These are phyloP conservation scores for Xylariomycetidae sp. DNA, from an alignment of 2,329 filamentous ascomycete species.

Conservation along the genomic window DNA sequence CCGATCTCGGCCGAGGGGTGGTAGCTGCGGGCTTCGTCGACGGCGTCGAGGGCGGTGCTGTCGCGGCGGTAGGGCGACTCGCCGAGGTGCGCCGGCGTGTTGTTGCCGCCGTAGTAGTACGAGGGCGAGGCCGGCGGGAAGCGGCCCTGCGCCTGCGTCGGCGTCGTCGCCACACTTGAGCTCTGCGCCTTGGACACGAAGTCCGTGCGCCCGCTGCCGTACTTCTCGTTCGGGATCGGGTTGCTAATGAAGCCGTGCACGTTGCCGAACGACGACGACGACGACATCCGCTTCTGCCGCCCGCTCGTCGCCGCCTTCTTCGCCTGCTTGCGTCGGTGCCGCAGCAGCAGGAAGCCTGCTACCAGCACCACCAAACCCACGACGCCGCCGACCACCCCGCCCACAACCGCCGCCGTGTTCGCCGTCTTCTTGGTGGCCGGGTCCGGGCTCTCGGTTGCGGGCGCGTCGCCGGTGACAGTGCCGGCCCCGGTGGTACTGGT, in stretches of 20 bases:
- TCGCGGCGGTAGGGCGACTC: conserved; percentile 14
- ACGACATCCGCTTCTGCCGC: conserved; percentile 6
- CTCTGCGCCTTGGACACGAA: conserved; percentile 22
- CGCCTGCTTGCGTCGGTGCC: conserved; percentile 15
- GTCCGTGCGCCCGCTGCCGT: conserved; percentile 18
- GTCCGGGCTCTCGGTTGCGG: conserved; percentile 9
- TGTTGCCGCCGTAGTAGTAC: too few species aligned
- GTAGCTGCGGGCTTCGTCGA: conserved; percentile 21
- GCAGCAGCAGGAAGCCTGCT: conserved; percentile 10
- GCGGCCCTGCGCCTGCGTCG: conserved; percentile 6
- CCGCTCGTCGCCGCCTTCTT: conserved; percentile 7
- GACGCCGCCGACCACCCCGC: conserved; percentile 22
- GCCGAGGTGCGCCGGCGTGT: conserved; percentile 9
- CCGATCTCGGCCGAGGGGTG: conserved; percentile 24
- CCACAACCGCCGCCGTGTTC: conserved; percentile 25
- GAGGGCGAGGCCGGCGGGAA: conserved; percentile 19
- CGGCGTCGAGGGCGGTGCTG: conserved; percentile 15
- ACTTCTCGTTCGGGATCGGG: conserved; percentile 22
- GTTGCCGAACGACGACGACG: conserved; percentile 20
- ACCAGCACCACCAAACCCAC: conserved; percentile 12
- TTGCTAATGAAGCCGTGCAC: conserved; percentile 24
- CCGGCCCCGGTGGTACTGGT: conserved; percentile 1
- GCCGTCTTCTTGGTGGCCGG: conserved; percentile 5
- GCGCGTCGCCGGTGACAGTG: conserved; percentile 5
- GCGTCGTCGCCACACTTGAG: conserved; percentile 14